These are phyloP conservation scores for Babesia ovata DNA, from an alignment of 169 alveolate genomes.

Conservation along the genomic window DNA sequence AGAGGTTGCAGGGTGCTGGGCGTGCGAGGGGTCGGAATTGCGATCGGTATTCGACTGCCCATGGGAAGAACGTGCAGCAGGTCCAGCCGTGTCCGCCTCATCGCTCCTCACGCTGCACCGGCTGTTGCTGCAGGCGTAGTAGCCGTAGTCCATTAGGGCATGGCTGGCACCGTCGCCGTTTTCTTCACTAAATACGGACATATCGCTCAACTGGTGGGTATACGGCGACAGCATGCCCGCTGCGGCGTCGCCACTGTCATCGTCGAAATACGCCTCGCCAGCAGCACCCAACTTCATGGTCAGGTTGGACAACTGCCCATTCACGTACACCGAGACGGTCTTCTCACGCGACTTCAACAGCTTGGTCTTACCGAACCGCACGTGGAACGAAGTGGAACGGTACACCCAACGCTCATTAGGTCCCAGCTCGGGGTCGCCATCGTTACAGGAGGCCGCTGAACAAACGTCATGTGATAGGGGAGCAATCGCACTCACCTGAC, in stretches of 20 bases:
- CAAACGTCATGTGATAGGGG: not conserved
- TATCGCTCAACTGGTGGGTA: slow-evolving; percentile 3
- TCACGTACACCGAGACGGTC: slow-evolving; percentile 88
- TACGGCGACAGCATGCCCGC: not conserved
- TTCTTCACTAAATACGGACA: slow-evolving; percentile 5
- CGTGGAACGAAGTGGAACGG: slow-evolving; percentile 93
- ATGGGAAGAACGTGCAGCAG: not conserved
- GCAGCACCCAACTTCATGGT: slow-evolving; percentile 94
- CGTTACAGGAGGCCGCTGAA: not conserved
- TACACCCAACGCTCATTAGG: slow-evolving; percentile 68
- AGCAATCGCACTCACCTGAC: not conserved
- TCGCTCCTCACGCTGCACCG: slow-evolving; percentile 14
- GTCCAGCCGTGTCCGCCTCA: not conserved
- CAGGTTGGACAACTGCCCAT: slow-evolving; percentile 87
- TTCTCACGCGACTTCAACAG: slow-evolving; percentile 91
- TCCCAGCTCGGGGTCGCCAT: slow-evolving; percentile 13
- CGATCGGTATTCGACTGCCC: slow-evolving; percentile 11
- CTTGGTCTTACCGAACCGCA: slow-evolving; percentile 95
- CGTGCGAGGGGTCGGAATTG: not conserved
- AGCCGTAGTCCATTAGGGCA: slow-evolving; percentile 51
- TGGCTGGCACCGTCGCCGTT: slow-evolving; percentile 6
- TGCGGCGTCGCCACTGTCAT: slow-evolving; percentile 70
- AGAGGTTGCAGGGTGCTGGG: not conserved
- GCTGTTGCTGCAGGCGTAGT: slow-evolving; percentile 60
- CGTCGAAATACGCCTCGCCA: slow-evolving; percentile 94